Evolutionary conservation across 305 asterid species (phyloP), one percentile per base, ranked within the genome.

Genomic region (Fraxinus baroniana): DNA sequence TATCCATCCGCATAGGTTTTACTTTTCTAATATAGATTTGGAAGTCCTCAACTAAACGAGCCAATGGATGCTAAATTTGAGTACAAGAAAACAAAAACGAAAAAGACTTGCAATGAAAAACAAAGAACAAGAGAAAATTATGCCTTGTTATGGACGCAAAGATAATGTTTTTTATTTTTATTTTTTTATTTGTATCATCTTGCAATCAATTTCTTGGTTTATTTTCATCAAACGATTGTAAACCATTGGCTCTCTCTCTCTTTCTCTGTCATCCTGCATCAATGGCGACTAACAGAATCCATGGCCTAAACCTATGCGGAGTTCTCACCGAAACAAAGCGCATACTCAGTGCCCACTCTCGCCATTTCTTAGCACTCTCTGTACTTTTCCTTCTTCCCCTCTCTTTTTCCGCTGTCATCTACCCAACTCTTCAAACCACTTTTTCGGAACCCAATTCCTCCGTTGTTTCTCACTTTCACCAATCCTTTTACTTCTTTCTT

Each of bases 311-410:
- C 85, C 91, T 94, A 12, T 70, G 85, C 81, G 90, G 90, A 78
- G 84, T 94, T 32, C 87, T 95, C 57, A 87, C 93, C 60, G 94
- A 93, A 85, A 86, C 98, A 17, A 87, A 86, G 73, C 89, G 90
- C 75, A 86, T 93, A 77, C 85, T 95, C 90, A 88, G 68, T 82
- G 88, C 97, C 35, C 95, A 92, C 89, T 87, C 94, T 18, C 90
- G 92, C 87, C 97, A 92, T 70, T 95, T 92, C 87, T 78, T 87
- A 20, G 91, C 94, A 30, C 93, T 95, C 18, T 89, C 98, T 0
- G 86, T 91, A 20, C 86, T 91, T 87, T 93, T 94, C 88, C 88
- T 95, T 79, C 81, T 94, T 30, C 97, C 98, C 18, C 81, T 85
- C 24, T 89, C 93, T 44, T 64, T 92, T 36, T 89, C 92, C 4